Conservation (phyloP, 2,329 filamentous ascomycete species). For the Neonectria neomacrospora region DNA sequence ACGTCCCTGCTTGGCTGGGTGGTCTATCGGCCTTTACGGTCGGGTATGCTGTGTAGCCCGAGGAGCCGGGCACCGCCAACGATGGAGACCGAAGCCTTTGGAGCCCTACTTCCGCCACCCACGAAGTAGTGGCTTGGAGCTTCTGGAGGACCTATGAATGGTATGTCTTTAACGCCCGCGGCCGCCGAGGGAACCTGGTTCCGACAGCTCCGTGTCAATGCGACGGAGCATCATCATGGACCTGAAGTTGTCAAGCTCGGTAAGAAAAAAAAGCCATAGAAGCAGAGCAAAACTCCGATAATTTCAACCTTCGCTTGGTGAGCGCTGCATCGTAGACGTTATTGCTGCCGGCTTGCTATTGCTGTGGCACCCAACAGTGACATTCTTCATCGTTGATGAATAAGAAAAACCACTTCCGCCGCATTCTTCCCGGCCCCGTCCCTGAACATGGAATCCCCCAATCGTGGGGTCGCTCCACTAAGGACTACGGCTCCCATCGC, state of each 20-base stretch:
- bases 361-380: not conserved
- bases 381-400: not conserved
- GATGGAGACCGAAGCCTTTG: constrained; percentile 2
- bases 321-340: not conserved
- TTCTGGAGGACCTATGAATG: not conserved
- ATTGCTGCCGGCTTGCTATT: not conserved
- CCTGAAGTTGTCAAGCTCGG: not conserved
- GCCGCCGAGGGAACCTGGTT: constrained; percentile 2
- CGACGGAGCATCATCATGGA: not conserved
- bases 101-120: not conserved
- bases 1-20: not conserved
- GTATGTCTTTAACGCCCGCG: not conserved
- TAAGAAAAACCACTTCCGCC: constrained; percentile 3
- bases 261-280: not conserved
- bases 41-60: not conserved
- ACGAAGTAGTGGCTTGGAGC: not conserved
- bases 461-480: constrained; percentile 20
- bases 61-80: not conserved
- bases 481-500: not conserved
- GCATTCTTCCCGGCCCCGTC: constrained; percentile 3
- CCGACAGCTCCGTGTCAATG: not conserved
- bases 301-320: not conserved
- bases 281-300: not conserved
- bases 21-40: not conserved
- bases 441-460: constrained; percentile 8